phyloP scores from a whole-genome alignment of 208 protist species.

The Hexamita inflata region DNA sequence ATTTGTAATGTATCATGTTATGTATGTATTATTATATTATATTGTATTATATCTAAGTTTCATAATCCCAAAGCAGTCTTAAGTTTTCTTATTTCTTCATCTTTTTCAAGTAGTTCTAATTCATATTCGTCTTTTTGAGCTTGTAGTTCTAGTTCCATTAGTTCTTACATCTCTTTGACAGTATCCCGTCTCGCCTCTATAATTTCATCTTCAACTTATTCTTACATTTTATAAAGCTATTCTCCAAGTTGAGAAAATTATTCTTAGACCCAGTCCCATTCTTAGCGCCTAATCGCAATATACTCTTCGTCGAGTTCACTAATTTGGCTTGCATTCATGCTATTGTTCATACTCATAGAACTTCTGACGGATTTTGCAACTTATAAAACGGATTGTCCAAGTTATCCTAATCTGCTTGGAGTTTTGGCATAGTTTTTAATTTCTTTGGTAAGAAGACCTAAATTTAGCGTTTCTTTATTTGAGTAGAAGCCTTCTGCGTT shows the following conservation, averaged over 20 bases:
- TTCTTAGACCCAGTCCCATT: neutral
- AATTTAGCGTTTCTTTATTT: neutral
- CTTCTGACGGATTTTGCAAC: neutral
- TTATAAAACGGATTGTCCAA: neutral
- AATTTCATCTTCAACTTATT: neutral
- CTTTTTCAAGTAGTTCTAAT: too few species aligned
- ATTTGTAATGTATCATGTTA: too few species aligned
- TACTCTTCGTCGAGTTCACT: neutral
- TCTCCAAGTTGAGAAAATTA: neutral
- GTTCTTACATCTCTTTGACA: neutral
- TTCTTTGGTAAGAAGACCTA: neutral
- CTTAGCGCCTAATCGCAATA: neutral
- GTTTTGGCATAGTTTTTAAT: neutral
- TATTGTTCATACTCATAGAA: neutral
- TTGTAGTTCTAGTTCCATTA: neutral
- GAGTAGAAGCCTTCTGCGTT: neutral
- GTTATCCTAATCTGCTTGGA: neutral
- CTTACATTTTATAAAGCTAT: neutral
- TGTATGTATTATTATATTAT: too few species aligned
- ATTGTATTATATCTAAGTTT: too few species aligned
- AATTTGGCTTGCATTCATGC: neutral
- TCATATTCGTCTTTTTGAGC: too few species aligned
- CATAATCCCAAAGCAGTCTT: too few species aligned
- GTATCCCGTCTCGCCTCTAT: neutral
- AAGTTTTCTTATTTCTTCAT: too few species aligned